Evolutionary conservation across 2,329 filamentous ascomycete species (phyloP).

Genomic region (Penicillium sp.): DNA sequence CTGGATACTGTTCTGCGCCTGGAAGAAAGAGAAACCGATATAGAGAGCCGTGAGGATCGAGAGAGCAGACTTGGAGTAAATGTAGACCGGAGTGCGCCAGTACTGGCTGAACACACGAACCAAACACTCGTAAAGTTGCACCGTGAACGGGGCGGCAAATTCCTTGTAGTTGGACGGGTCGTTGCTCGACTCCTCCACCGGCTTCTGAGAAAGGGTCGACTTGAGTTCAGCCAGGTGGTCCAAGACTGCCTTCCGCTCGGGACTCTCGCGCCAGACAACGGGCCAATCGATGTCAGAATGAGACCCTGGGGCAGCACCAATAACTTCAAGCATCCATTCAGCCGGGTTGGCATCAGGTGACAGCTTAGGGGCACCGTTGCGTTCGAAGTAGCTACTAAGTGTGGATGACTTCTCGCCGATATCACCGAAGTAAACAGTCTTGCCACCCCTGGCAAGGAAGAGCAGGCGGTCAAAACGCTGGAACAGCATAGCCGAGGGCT

Average conservation of each 20-base stretch:
- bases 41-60: constrained; percentile 67
- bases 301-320: constrained; percentile 62
- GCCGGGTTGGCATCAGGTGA: constrained; percentile 66
- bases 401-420: constrained; percentile 60
- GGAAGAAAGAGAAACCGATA: constrained; percentile 80
- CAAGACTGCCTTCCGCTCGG: constrained; percentile 57
- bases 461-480: constrained; percentile 71
- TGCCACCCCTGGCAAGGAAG: constrained; percentile 63
- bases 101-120: constrained; percentile 83
- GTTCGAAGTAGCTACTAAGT: constrained; percentile 62
- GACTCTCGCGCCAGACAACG: constrained; percentile 58
- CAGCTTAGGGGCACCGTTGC: constrained; percentile 61
- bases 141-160: constrained; percentile 71
- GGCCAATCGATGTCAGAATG: constrained; percentile 65
- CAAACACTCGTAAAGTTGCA: constrained; percentile 66
- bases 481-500: constrained; percentile 93
- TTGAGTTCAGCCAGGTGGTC: constrained; percentile 55
- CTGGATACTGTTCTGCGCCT: constrained; percentile 69
- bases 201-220: constrained; percentile 41
- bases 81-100: constrained; percentile 85
- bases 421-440: constrained; percentile 67
- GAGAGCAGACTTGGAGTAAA: constrained; percentile 75
- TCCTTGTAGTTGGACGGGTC: constrained; percentile 64
- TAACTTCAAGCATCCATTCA: constrained; percentile 67
- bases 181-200: constrained; percentile 33